phyloP scores from a whole-genome alignment of 2,329 filamentous ascomycete genomes.

The Cladophialophora bantiana region DNA sequence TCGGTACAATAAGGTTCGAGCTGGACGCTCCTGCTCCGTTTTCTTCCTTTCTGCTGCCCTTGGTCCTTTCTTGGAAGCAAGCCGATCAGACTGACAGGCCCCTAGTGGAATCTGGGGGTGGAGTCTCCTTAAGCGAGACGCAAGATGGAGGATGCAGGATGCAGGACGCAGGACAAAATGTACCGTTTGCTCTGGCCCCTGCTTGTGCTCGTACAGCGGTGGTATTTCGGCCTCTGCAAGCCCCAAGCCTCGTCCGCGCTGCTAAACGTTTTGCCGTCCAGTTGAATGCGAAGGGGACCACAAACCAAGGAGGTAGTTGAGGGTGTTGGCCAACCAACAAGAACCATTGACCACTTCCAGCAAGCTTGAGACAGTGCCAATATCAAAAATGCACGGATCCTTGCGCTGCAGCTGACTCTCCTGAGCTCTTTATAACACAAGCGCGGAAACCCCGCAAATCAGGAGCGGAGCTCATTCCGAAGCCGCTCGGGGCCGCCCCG shows the following conservation, averaged over 20 bases:
- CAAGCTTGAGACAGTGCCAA: not conserved
- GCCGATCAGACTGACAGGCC: not conserved
- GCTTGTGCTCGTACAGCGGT: not conserved
- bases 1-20: not conserved
- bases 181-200: slow-evolving; percentile 1
- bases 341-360: not conserved
- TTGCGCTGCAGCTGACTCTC: slow-evolving; percentile 12
- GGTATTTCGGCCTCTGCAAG: slow-evolving; percentile 5
- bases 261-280: slow-evolving; percentile 20
- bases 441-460: slow-evolving; percentile 18
- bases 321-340: not conserved
- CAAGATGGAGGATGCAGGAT: slow-evolving; percentile 2
- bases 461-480: slow-evolving; percentile 25
- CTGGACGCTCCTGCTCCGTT: not conserved
- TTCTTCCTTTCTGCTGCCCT: not conserved
- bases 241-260: slow-evolving; percentile 16
- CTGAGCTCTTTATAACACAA: slow-evolving; percentile 13
- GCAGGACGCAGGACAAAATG: slow-evolving; percentile 1
- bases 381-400: not conserved
- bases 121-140: not conserved
- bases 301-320: not conserved
- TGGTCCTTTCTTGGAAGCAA: not conserved
- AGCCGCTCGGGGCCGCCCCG: not conserved
- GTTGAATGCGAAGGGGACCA: not conserved
- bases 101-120: slow-evolving; percentile 3